Evolutionary conservation across 495 filamentous ascomycete species (phyloP), one percentile per base, ranked within the genome.

Genomic region (Haplographium delicatum): DNA sequence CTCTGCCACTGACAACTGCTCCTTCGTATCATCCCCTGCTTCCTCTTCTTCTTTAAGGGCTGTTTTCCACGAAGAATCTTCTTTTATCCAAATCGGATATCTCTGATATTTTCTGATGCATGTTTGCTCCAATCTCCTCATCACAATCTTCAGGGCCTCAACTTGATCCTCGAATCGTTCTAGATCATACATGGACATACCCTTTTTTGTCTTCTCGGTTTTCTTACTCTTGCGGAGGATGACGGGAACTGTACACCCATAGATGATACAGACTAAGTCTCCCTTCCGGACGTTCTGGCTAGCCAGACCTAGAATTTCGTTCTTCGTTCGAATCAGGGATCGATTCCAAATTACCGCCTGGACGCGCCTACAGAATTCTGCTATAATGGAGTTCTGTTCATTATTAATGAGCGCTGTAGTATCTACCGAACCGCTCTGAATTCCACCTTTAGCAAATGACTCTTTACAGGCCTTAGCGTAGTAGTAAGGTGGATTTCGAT

Each of bases 321-420:
- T 5, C 22, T 39, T 20, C 3, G 35, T 39, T 19, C 22, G 18
- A 3, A 39, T 19, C 35, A 39, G 35, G 22, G 35, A 15, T 1
- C 35, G 35, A 19, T 39, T 39, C 35, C 35, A 39, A 19, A 39
- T 39, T 0, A 19, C 35, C 5, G 35, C 35, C 13, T 39, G 35
- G 18, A 39, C 35, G 35, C 35, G 35, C 16, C 35, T 15, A 19
- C 35, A 39, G 35, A 39, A 39, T 39, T 39, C 16, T 39, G 35
- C 35, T 19, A 39, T 19, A 19, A 39, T 19, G 5, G 35, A 39
- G 22, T 39, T 39, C 16, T 19, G 35, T 19, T 39, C 35, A 39
- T 39, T 15, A 15, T 39, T 19, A 39, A 39, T 39, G 22, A 39
- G 35, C 18, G 16, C 35, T 19, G 35, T 39, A 39, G 35, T 39